phyloP scores from a whole-genome alignment of 2,329 filamentous ascomycete genomes.

The Exophiala phaeomuriformis region DNA sequence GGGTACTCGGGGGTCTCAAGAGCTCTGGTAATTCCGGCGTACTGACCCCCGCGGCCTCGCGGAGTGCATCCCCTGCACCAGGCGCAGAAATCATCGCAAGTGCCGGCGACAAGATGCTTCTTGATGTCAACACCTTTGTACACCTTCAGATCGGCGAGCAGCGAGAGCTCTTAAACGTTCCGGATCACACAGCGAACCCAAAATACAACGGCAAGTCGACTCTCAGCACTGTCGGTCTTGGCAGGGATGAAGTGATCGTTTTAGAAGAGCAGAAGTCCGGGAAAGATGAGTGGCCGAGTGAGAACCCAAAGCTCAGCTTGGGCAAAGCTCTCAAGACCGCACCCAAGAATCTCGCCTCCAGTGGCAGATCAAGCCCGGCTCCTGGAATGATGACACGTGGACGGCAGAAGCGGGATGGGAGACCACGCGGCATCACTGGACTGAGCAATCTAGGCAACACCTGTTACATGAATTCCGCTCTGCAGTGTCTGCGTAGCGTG shows the following conservation, averaged over 20 bases:
- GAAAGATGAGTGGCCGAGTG: conserved; percentile 20
- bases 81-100: conserved; percentile 37
- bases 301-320: conserved; percentile 13
- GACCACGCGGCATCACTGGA: conserved; percentile 68
- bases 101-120: conserved; percentile 46
- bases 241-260: conserved; percentile 68
- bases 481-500: conserved; percentile 89
- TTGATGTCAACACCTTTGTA: conserved; percentile 58
- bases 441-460: conserved; percentile 90
- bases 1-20: conserved; percentile 43
- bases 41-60: conserved; percentile 39
- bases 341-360: conserved; percentile 40
- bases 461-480: conserved; percentile 97
- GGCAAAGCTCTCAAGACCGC: conserved; percentile 30
- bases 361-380: conserved; percentile 64
- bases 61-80: conserved; percentile 40
- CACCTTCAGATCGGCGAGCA: conserved; percentile 56
- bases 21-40: conserved; percentile 40
- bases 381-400: conserved; percentile 61
- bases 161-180: conserved; percentile 53
- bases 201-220: conserved; percentile 71
- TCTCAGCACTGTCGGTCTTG: conserved; percentile 59
- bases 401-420: conserved; percentile 60
- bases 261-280: conserved; percentile 63
- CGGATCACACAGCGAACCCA: conserved; percentile 63